Evolutionary conservation across 2,329 filamentous ascomycete genomes (phyloP).

Genomic region (Hymenoscyphus albidus): DNA sequence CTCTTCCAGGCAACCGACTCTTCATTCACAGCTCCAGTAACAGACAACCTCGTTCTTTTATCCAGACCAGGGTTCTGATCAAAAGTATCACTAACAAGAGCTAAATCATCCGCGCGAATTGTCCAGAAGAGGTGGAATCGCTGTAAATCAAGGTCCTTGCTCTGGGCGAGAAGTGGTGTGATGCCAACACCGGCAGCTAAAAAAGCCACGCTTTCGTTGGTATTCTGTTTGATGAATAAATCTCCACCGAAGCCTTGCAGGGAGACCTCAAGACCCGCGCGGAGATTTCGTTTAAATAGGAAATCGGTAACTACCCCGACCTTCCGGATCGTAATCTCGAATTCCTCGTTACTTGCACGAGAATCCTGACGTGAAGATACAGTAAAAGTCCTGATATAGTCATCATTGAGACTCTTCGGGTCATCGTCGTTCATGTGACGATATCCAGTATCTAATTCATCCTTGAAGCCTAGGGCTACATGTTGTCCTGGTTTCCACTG

Average conservation of each 20-base stretch:
- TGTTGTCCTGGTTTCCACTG: constrained; percentile 70
- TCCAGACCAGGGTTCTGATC: constrained; percentile 49
- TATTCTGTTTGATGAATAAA: constrained; percentile 43
- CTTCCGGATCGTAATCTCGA: constrained; percentile 69
- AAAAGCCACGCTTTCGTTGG: constrained; percentile 47
- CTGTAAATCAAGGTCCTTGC: constrained; percentile 46
- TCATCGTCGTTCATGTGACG: constrained; percentile 81
- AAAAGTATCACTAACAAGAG: constrained; percentile 59
- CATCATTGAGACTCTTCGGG: constrained; percentile 76
- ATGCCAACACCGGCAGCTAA: constrained; percentile 79
- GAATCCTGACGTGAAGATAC: constrained; percentile 50
- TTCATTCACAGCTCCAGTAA: constrained; percentile 49
- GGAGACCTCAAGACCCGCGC: constrained; percentile 56
- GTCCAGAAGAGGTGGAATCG: constrained; percentile 65
- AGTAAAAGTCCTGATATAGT: constrained; percentile 80
- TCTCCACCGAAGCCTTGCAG: constrained; percentile 71
- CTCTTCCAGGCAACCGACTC: constrained; percentile 32
- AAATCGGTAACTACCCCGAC: constrained; percentile 66
- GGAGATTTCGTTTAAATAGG: constrained; percentile 55
- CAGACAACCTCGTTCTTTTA: constrained; percentile 54
- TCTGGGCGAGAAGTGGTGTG: constrained; percentile 72
- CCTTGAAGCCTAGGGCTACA: constrained; percentile 67
- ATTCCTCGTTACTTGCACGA: constrained; percentile 30
- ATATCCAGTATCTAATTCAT: constrained; percentile 69
- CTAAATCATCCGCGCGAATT: constrained; percentile 56